Base-by-base conservation (phyloP, 2,329 filamentous ascomycete genomes). In the Didymella lethalis region DNA sequence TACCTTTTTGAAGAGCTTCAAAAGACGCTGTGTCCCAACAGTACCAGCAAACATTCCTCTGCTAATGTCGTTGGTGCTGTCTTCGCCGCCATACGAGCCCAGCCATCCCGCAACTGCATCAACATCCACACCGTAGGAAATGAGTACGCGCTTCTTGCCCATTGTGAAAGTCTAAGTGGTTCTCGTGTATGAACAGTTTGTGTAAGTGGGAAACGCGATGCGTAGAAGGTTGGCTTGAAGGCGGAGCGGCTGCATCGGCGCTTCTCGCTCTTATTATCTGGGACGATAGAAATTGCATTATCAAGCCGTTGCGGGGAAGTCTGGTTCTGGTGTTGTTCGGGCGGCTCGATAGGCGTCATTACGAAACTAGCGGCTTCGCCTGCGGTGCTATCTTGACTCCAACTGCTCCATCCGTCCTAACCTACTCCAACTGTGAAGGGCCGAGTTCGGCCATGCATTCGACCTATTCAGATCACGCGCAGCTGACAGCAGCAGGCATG, bases 71-170 rank as follows among this genome's bases (percentile, higher is more conserved):
- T 83, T 90, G 2, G 85, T 86, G 23, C 84, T 88, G 69, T 92
- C 89, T 72, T 91, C 84, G 41, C 90, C 89, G 11, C 88, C 88
- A 66, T 92, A 92, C 0, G 86, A 89, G 0, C 90, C 90, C 1
- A 92, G 79, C 90, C 90, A 92, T 12, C 90, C 89, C 1, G 89
- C 85, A 1, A 72, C 70, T 18, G 71, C 89, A 65, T 92, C 89
- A 28, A 92, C 88, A 64, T 92, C 89, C n/a, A 92, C 86, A 10
- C 88, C 88, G 64, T 90, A 91, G 55, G 84, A 78, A 51, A 83
- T 80, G 36, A 86, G 80, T 53, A 86, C 81, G 50, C 83, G 78
- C 65, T 85, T 85, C 72, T 81, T 80, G 48, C 70, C 77, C 78
- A 81, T 81, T 48, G 20, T 40, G 49, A 40, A 32, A 26, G 8